A percentile compares a stretch with the other conserved stretches of the same genome.
Evolutionary conservation across 2,329 filamentous ascomycete genomes (phyloP).

Genomic region (Leptoxyphium fumago): DNA sequence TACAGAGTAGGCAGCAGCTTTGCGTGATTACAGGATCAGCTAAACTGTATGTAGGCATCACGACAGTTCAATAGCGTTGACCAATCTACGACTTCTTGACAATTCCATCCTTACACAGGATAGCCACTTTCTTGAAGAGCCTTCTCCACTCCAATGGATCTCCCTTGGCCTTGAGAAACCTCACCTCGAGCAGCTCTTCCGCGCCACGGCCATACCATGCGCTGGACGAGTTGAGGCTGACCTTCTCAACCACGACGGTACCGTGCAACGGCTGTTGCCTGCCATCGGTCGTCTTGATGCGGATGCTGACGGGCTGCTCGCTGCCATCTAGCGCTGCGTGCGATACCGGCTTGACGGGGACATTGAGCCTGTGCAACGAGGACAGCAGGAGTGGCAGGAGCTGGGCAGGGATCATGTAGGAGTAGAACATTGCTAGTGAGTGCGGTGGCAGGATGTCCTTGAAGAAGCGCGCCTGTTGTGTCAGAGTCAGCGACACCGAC

Average conservation of each 20-base stretch:
- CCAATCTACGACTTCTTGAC: conserved; percentile 21
- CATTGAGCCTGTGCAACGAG: conserved; percentile 70
- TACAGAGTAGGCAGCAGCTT: too few relatives aligned
- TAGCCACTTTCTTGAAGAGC: conserved; percentile 90
- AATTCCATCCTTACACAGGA: conserved; percentile 75
- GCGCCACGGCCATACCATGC: conserved; percentile 14
- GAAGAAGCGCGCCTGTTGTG: conserved; percentile 78
- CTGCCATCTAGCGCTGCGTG: conserved; percentile 27
- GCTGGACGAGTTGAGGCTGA: conserved; percentile 41
- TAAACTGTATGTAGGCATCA: too few relatives aligned
- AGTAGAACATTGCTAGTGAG: conserved; percentile 84
- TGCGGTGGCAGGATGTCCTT: conserved; percentile 80
- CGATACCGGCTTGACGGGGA: conserved; percentile 45
- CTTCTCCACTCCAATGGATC: conserved; percentile 93
- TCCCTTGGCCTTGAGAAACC: conserved; percentile 88
- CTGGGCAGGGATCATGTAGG: conserved; percentile 56
- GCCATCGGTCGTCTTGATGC: conserved; percentile 60
- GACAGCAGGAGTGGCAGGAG: conserved; percentile 68
- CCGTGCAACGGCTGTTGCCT: conserved; percentile 59
- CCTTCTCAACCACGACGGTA: conserved; percentile 57
- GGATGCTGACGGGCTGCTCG: conserved; percentile 39
- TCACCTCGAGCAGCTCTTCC: conserved; percentile 60
- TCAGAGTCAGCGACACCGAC: conserved; percentile 66
- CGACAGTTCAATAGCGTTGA: too few relatives aligned
- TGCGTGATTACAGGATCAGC: too few relatives aligned